A percentile compares a stretch with the other conserved stretches of the same genome.
Conservation (phyloP, 2,329 filamentous ascomycete species). For the Diaporthe destruens region DNA sequence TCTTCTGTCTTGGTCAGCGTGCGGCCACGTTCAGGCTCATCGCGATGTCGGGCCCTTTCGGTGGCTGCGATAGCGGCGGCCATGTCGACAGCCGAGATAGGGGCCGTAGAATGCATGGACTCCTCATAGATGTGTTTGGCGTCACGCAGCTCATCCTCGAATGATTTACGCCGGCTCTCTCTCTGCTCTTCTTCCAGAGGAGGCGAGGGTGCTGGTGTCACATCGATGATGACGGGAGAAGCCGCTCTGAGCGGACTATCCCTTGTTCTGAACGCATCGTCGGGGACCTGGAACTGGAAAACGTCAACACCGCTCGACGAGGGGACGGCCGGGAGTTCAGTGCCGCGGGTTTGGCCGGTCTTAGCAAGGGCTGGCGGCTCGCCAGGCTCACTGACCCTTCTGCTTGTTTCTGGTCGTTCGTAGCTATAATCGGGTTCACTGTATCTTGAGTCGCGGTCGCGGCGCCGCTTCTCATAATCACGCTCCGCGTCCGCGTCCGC, state of each 20-base stretch:
- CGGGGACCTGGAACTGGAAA: constrained; percentile 69
- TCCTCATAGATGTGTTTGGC: constrained; percentile 60
- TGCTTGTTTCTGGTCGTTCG: constrained; percentile 40
- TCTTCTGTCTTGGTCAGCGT: constrained; percentile 52
- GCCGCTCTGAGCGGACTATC: constrained; percentile 30
- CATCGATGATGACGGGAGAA: constrained; percentile 41
- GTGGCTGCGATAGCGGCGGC: constrained; percentile 60
- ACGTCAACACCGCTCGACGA: constrained; percentile 61
- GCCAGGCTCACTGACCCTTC: constrained; percentile 47
- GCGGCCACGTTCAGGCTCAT: constrained; percentile 51
- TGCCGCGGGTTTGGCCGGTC: constrained; percentile 47
- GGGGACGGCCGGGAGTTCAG: constrained; percentile 46
- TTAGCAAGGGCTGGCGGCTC: constrained; percentile 43
- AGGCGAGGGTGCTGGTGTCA: constrained; percentile 39
- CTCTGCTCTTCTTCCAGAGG: constrained; percentile 49
- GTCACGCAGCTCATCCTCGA: constrained; percentile 60
- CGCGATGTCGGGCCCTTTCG: constrained; percentile 51
- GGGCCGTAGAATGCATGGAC: constrained; percentile 61
- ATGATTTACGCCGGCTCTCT: constrained; percentile 64
- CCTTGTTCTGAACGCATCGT: constrained; percentile 62
- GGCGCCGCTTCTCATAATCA: constrained; percentile 48
- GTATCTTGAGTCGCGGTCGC: constrained; percentile 43
- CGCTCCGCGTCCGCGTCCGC: constrained; percentile 48
- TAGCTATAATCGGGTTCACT: constrained; percentile 18
- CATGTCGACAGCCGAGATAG: constrained; percentile 61